phyloP scores from a whole-genome alignment of 2,329 filamentous ascomycete genomes.

The Leptographium wingfieldii region DNA sequence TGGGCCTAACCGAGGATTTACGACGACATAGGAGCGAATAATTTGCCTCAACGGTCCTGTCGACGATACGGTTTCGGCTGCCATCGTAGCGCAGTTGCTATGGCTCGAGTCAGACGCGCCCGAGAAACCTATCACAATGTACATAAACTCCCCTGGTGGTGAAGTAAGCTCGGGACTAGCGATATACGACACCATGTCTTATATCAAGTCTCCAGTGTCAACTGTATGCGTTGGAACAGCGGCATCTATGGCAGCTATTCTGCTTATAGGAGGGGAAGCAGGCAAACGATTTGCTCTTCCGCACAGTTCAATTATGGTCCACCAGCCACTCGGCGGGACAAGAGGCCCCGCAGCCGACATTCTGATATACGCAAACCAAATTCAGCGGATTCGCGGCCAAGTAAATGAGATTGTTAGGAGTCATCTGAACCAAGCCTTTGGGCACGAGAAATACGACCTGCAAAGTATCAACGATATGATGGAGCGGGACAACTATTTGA shows the following conservation, averaged over 20 bases:
- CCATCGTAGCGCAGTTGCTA: constrained; percentile 87
- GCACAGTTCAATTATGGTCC: constrained; percentile 94
- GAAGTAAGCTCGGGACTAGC: constrained; percentile 78
- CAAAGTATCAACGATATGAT: constrained; percentile 87
- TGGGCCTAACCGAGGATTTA: neutral
- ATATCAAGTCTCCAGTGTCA: constrained; percentile 83
- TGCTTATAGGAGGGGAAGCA: constrained; percentile 73
- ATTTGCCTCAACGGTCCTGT: constrained; percentile 87
- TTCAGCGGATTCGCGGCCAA: constrained; percentile 71
- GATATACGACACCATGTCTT: constrained; percentile 98
- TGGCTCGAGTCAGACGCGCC: constrained; percentile 97
- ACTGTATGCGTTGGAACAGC: constrained; percentile 94
- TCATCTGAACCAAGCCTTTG: constrained; percentile 70
- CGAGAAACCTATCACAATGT: constrained; percentile 89
- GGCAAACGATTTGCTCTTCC: constrained; percentile 81
- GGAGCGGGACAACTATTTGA: constrained; percentile 94
- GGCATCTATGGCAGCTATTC: constrained; percentile 83
- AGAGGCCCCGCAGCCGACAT: constrained; percentile 65
- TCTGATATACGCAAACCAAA: constrained; percentile 94
- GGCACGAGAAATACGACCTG: constrained; percentile 61
- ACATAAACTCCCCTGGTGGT: constrained; percentile 94
- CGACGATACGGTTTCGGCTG: constrained; percentile 82
- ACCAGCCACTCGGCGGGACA: constrained; percentile 75
- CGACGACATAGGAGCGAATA: constrained; percentile 60
- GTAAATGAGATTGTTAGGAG: constrained; percentile 81